A percentile compares a stretch with the other conserved stretches of the same genome.
Conservation (phyloP, 2,329 filamentous ascomycete species). For the Pseudocercospora vitis region DNA sequence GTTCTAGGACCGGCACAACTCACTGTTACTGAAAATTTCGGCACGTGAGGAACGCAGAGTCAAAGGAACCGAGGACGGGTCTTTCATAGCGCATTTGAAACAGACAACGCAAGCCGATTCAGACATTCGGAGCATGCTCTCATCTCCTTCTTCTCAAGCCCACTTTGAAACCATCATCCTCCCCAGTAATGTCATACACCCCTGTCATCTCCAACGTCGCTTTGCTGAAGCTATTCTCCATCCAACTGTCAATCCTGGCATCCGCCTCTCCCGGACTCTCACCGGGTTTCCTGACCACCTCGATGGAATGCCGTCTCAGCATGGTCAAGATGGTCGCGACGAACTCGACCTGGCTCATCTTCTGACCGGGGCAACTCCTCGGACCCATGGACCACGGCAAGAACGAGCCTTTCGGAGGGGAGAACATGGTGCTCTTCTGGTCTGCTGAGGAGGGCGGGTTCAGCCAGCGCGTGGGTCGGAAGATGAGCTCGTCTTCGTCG, state of each 20-base stretch:
- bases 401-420: conserved; percentile 46
- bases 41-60: too few species aligned
- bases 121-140: background rate
- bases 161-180: conserved; percentile 7
- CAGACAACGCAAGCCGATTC: background rate
- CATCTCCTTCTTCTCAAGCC: conserved; percentile 15
- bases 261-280: conserved; percentile 24
- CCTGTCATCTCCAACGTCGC: conserved; percentile 33
- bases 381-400: conserved; percentile 53
- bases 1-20: too few species aligned
- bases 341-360: conserved; percentile 59
- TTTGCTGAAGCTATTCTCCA: conserved; percentile 29
- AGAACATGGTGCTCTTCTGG: conserved; percentile 31
- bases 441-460: conserved; percentile 21
- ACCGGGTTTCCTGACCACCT: conserved; percentile 25
- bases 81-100: background rate
- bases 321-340: conserved; percentile 48
- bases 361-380: conserved; percentile 54
- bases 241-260: conserved; percentile 25
- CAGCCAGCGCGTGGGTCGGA: conserved; percentile 47
- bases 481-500: conserved; percentile 38
- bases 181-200: conserved; percentile 26
- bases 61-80: too few species aligned
- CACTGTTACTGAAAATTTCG: too few species aligned
- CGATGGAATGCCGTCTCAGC: conserved; percentile 27